Evolutionary conservation across 208 protist species (phyloP), one percentile per base, ranked within the genome.

Genomic region (Trypanosoma grayi): DNA sequence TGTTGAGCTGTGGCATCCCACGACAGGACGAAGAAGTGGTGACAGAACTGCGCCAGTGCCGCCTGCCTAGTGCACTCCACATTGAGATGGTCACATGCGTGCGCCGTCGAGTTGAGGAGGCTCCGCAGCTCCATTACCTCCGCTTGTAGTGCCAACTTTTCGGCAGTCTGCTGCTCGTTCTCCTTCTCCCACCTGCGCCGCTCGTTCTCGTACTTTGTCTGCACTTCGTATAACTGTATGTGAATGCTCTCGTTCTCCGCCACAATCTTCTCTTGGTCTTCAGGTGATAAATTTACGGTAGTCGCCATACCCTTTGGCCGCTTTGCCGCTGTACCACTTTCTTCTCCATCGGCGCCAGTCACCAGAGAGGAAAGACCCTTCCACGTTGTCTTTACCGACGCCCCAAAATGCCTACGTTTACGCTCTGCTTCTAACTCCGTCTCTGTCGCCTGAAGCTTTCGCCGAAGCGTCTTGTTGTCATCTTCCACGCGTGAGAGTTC

Each of bases 321-420:
- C 59, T 43, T 60, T 37, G 27, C 39, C 39, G 44, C 37, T 18
- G 39, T 45, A 40, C 14, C 28, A n/a, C 28, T 10, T 22, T 58
- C 54, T n/a, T 59, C 70, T 16, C 77, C 77, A 22, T 64, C 78
- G 4, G 61, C 48, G 54, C 68, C 75, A 1, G 75, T 61, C 58
- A 90, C 76, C 24, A 94, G 68, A 0, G 84, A 90, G 1, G 87
- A 88, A 18, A 92, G 45, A 0, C 87, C 84, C 41, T 89, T 91
- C 59, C 34, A 66, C 14, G 47, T 60, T 30, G 55, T 59, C 48
- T 83, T 70, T 45, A 88, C 66, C 51, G 77, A 81, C 33, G 87
- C 71, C 1, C 78, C 77, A 73, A 87, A 87, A 0, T 79, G 65
- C 18, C 74, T 60, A 46, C 77, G 75, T 37, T 68, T 72, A 28